Evolutionary conservation across 495 filamentous ascomycete species (phyloP).

Genomic region (Neurospora sp.): DNA sequence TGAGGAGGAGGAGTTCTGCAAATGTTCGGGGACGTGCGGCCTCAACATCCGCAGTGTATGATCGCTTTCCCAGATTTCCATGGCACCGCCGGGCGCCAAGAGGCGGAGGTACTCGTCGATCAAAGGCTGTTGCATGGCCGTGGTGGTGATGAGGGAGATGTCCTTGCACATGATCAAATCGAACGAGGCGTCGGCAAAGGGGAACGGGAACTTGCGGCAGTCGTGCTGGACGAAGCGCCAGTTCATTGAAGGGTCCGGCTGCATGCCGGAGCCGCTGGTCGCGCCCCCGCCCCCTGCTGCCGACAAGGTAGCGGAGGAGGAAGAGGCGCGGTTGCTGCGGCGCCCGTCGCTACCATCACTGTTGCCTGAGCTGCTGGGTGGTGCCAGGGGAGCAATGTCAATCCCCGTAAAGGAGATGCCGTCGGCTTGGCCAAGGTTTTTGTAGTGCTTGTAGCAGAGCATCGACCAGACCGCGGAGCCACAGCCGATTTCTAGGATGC

Average conservation of each 20-base stretch:
- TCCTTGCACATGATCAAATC: conserved; percentile 90
- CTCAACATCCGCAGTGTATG: conserved; percentile 65
- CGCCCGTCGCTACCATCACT: neutral
- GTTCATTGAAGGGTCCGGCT: conserved; percentile 57
- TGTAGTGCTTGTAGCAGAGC: conserved; percentile 69
- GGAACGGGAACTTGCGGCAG: conserved; percentile 61
- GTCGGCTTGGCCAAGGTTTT: conserved; percentile 42
- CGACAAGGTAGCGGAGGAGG: conserved; percentile 2
- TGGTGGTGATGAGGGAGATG: conserved; percentile 57
- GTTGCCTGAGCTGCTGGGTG: conserved; percentile 16
- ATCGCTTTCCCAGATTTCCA: conserved; percentile 85
- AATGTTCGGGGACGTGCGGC: conserved; percentile 54
- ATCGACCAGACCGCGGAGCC: conserved; percentile 86
- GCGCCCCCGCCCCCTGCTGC: conserved; percentile 1
- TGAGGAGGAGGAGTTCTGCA: conserved; percentile 8
- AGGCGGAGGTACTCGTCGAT: conserved; percentile 72
- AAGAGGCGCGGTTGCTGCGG: conserved; percentile 1
- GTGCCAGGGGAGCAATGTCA: conserved; percentile 69
- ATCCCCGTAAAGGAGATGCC: conserved; percentile 69
- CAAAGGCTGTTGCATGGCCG: conserved; percentile 50
- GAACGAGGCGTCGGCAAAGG: conserved; percentile 76
- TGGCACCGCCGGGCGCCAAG: conserved; percentile 63
- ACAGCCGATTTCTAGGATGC: conserved; percentile 80
- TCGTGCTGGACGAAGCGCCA: conserved; percentile 89
- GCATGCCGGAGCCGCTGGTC: neutral